Evolutionary conservation across 169 alveolate genomes (phyloP), one percentile per base, ranked within the genome.

Genomic region (Eimeria tenella): DNA sequence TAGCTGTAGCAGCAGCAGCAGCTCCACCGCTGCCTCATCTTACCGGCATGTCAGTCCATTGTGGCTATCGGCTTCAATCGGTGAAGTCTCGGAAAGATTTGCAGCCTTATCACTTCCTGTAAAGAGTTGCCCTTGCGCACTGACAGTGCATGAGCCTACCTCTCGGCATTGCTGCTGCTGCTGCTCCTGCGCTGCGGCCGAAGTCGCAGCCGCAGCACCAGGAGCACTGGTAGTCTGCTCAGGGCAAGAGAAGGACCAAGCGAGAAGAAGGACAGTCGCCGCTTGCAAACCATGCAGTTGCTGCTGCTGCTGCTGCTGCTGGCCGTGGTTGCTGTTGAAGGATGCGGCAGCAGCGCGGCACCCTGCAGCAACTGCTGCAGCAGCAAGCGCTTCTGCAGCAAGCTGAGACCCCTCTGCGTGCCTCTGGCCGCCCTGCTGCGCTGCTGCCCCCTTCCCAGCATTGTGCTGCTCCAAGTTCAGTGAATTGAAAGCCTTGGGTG

Each of bases 221-320:
- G 56, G 21, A 17, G 83, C 83, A 49, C 25, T 53, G 9, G 31
- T 25, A 17, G 3, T 21, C 77, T n/a, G n/a, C 49, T 17, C 50
- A n/a, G n/a, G 77, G 31, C 21, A 62, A 17, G 25, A 19, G 63
- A 75, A 75, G 10, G 86, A 75, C 86, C 86, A 75, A 8, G 65
- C 1, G 42, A 75, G 86, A 52, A 75, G 86, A 49, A 75, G 10
- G 21, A 75, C 86, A 31, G 86, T 6, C 17, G 86, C 86, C 52
- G 10, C 10, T 19, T 23, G 4, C n/a, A 23, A 11, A 23, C n/a
- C 77, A 68, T 68, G 77, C 55, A 11, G n/a, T 3, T 68, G 77
- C 77, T 68, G 77, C 77, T 68, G 77, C 31, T 68, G 77, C 77
- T 68, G 77, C 77, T 68, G 77, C 77, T 68, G 77, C 77, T 68